Evolutionary conservation across 306 rosid genomes (phyloP).

Genomic region (Mucuna pruriens): DNA sequence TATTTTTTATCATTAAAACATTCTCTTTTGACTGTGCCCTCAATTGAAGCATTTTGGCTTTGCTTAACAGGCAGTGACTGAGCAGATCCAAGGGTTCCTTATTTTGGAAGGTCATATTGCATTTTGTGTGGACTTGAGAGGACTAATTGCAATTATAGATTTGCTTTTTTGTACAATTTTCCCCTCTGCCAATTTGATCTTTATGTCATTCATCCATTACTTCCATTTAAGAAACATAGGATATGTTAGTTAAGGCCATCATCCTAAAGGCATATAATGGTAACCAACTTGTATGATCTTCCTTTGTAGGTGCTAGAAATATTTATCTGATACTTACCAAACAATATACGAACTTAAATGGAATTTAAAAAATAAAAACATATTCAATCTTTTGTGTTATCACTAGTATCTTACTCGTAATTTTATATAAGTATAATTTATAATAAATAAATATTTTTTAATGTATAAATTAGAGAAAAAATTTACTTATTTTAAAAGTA

Average conservation of each 20-base stretch:
- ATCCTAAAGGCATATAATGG: slow-evolving; percentile 9
- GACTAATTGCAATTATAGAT: slow-evolving; percentile 36
- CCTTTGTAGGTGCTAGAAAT: slow-evolving; percentile 1
- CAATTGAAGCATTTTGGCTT: slow-evolving; percentile 27
- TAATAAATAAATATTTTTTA: no score
- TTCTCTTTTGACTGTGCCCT: slow-evolving; percentile 8
- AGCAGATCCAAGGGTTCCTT: slow-evolving; percentile 40
- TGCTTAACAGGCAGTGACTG: slow-evolving; percentile 40
- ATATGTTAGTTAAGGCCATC: slow-evolving; percentile 15
- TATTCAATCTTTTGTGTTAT: no score
- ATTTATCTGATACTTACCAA: slow-evolving; percentile 19
- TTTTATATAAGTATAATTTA: no score
- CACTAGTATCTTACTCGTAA: no score
- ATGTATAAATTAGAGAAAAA: no score
- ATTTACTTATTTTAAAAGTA: no score
- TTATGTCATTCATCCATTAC: slow-evolving; percentile 13
- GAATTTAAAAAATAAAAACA: background rate
- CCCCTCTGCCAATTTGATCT: slow-evolving; percentile 24
- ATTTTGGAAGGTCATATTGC: slow-evolving; percentile 9
- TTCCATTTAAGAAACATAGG: slow-evolving; percentile 36
- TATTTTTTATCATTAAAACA: background rate
- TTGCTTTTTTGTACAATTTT: slow-evolving; percentile 43
- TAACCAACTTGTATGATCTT: slow-evolving; percentile 22
- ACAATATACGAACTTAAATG: slow-evolving; percentile 10
- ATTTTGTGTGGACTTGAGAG: slow-evolving; percentile 32